Evolutionary conservation across 2,329 filamentous ascomycete genomes (phyloP), one percentile per base, ranked within the genome.

Genomic region (Diaporthe velutina): DNA sequence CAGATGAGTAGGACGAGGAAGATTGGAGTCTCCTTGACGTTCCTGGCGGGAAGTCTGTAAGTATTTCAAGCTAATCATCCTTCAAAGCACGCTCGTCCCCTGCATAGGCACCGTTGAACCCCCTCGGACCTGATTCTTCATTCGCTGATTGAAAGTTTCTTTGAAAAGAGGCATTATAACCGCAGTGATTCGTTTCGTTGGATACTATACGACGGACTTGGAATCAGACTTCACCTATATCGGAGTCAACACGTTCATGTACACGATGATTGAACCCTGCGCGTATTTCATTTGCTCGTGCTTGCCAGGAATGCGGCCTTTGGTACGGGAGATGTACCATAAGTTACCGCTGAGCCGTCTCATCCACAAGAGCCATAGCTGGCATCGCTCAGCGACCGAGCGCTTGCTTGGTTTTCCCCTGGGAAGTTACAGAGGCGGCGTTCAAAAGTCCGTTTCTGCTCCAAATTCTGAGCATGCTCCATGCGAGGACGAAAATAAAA

Each of bases 221-320:
- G 42, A 50, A 8, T 30, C 61, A 48, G 61, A 66, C 40, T 30
- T 50, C 3, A 22, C 1, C 12, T 66, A 30, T 25, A 19, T 60
- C 8, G 42, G 42, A 2, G 12, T 50, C 15, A 33, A 48, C 2
- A 50, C 17, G 15, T 25, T 7, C 28, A 33, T 67, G 22, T 22
- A 35, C 4, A 50, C 30, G 25, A 22, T 50, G 10, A 12, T 30
- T 15, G 61, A 67, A 15, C 25, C 15, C 22, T 67, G 8, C 12
- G 42, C 40, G 1, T 67, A 67, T 48, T 67, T 67, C 61, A 50
- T 67, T 33, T 67, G 61, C 28, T 50, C 61, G 5, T 67, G 61
- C 61, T 30, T 50, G 30, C 61, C 61, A 35, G 61, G 61, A 5
- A 50, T 30, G 22, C 28, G 42, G 3, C 61, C 61, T 6, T 35